phyloP scores from a whole-genome alignment of 805 yeast species.

The Zygoascus biomembranicola region DNA sequence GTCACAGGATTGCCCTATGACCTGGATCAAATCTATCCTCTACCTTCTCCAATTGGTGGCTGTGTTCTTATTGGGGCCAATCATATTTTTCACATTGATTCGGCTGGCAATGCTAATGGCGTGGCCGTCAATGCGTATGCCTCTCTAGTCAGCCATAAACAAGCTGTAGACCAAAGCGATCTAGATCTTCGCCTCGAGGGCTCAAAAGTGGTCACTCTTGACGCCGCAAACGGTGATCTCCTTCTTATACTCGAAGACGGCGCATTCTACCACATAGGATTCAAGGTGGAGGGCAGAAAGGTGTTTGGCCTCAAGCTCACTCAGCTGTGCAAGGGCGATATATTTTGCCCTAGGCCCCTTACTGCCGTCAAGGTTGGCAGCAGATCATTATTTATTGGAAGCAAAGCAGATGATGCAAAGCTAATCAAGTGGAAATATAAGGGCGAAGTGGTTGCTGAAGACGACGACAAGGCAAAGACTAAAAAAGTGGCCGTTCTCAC shows the following conservation, averaged over 20 bases:
- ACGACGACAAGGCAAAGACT: background rate
- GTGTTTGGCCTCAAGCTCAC: conserved; percentile 24
- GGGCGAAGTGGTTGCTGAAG: conserved; percentile 6
- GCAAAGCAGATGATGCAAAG: conserved; percentile 50
- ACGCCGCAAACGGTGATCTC: conserved; percentile 27
- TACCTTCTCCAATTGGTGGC: conserved; percentile 63
- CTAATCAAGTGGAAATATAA: conserved; percentile 36
- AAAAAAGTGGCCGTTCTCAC: background rate
- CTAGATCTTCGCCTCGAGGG: conserved; percentile 51
- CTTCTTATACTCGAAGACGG: conserved; percentile 39
- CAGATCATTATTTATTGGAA: conserved; percentile 49
- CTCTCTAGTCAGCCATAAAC: conserved; percentile 19
- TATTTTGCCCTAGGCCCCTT: conserved; percentile 31
- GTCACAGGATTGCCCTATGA: conserved; percentile 68
- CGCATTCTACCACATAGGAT: conserved; percentile 31
- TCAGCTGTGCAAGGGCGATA: conserved; percentile 8
- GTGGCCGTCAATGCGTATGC: conserved; percentile 54
- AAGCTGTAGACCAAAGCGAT: conserved; percentile 36
- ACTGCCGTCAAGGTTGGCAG: conserved; percentile 35
- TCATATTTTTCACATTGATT: conserved; percentile 69
- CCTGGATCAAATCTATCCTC: conserved; percentile 52
- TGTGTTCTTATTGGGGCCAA: conserved; percentile 64
- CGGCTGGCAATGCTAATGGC: conserved; percentile 60
- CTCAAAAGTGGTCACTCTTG: conserved; percentile 32
- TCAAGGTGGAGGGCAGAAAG: conserved; percentile 33